phyloP scores from a whole-genome alignment of 75 land plant genomes.

The Pinus albicaulis region DNA sequence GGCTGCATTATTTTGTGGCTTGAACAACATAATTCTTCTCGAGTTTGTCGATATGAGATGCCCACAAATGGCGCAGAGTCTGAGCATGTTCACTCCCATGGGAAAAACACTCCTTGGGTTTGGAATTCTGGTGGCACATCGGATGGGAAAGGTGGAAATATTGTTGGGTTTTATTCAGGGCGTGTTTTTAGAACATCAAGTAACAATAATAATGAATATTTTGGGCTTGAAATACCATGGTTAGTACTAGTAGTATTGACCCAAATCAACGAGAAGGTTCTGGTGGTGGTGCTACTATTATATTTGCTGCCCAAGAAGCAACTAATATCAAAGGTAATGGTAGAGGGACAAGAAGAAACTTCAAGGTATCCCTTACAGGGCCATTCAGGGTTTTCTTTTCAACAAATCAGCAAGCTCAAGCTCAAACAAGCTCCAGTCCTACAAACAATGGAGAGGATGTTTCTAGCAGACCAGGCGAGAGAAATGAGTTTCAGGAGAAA shows the following conservation, averaged over 20 bases:
- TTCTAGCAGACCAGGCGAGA: constrained; percentile 9
- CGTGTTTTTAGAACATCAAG: too few relatives aligned
- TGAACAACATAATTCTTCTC: constrained; percentile 75
- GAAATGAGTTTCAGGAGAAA: neutral
- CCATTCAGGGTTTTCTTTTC: neutral
- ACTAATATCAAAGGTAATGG: neutral
- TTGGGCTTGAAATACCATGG: too few relatives aligned
- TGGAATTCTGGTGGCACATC: too few relatives aligned
- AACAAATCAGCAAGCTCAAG: too few relatives aligned
- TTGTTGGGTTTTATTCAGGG: too few relatives aligned
- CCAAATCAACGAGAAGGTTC: too few relatives aligned
- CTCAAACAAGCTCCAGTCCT: constrained; percentile 2
- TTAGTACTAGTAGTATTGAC: too few relatives aligned
- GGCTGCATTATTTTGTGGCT: constrained; percentile 94
- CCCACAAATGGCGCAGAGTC: neutral
- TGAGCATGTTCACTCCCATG: neutral
- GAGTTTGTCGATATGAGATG: neutral
- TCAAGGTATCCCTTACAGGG: neutral
- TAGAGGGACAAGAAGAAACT: neutral
- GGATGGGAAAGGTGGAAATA: too few relatives aligned
- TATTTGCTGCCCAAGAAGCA: too few relatives aligned
- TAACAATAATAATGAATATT: too few relatives aligned
- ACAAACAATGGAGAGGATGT: constrained; percentile 14
- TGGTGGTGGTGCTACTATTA: too few relatives aligned
- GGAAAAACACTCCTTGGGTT: neutral